phyloP scores from a whole-genome alignment of 2,329 filamentous ascomycete species.

The Pyrenophora graminea region DNA sequence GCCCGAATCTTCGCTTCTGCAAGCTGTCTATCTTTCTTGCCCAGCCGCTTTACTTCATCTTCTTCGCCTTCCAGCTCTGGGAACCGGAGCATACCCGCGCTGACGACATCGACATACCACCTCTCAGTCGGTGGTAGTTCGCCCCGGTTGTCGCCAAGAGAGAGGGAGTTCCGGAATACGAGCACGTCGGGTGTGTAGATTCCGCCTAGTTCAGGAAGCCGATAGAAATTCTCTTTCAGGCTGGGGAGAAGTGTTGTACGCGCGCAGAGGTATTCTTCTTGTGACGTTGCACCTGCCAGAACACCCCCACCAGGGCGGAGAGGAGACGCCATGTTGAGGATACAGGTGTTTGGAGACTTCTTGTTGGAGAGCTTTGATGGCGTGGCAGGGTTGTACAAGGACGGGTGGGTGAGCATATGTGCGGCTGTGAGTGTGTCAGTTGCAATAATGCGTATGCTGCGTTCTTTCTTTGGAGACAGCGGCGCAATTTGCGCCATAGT shows the following conservation, averaged over 20 bases:
- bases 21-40: constrained; percentile 56
- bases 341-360: constrained; percentile 51
- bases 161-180: constrained; percentile 55
- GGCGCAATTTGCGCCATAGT: not conserved
- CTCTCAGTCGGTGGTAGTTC: constrained; percentile 54
- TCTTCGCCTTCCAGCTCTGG: constrained; percentile 56
- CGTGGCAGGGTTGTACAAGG: constrained; percentile 1
- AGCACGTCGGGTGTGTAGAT: constrained; percentile 64
- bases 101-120: constrained; percentile 64
- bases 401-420: constrained; percentile 36
- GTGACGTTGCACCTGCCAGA: constrained; percentile 61
- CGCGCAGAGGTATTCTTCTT: constrained; percentile 66
- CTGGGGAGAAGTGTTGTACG: constrained; percentile 64
- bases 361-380: constrained; percentile 8
- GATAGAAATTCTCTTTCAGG: constrained; percentile 62
- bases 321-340: constrained; percentile 69
- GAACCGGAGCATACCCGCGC: constrained; percentile 62
- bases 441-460: constrained; percentile 51
- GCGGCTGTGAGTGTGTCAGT: constrained; percentile 62
- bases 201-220: constrained; percentile 61
- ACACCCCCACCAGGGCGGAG: constrained; percentile 65
- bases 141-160: constrained; percentile 39
- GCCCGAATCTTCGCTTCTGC: constrained; percentile 61
- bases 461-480: constrained; percentile 1
- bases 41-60: constrained; percentile 38